A percentile compares a stretch with the other conserved stretches of the same genome.
These are phyloP conservation scores for Pyrus communis DNA, from an alignment of 306 rosid species.

Conservation along the genomic window DNA sequence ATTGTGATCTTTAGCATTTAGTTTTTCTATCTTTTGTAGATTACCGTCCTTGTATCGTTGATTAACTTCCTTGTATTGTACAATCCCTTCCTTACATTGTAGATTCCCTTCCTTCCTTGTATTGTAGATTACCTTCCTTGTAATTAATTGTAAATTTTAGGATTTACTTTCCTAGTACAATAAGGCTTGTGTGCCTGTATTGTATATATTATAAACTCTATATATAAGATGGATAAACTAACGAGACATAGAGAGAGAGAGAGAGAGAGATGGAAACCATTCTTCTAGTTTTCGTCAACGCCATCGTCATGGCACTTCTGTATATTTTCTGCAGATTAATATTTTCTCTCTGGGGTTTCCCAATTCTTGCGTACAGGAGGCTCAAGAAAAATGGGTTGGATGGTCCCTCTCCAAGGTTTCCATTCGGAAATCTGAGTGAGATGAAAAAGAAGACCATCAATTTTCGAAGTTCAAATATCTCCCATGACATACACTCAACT, in stretches of 20 bases:
- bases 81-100: too few species aligned
- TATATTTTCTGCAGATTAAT: constrained; percentile 17
- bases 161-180: too few species aligned
- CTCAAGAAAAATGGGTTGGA: constrained; percentile 56
- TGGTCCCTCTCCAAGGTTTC: constrained; percentile 74
- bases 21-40: too few species aligned
- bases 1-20: too few species aligned
- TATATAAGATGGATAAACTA: too few species aligned
- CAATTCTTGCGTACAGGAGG: constrained; percentile 25
- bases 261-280: constrained; percentile 12
- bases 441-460: constrained; percentile 36
- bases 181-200: too few species aligned
- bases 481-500: constrained; percentile 62
- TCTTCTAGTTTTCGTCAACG: background rate
- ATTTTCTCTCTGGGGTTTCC: constrained; percentile 54
- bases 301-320: constrained; percentile 8
- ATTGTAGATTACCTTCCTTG: too few species aligned
- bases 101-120: too few species aligned
- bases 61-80: too few species aligned
- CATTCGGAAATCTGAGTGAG: constrained; percentile 62
- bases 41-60: too few species aligned
- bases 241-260: background rate
- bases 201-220: too few species aligned
- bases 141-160: too few species aligned
- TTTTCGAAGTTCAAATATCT: constrained; percentile 3